Percentiles rank a stretch among this genome's conserved stretches.
Evolutionary conservation across 805 yeast species (phyloP).

Genomic region (Wickerhamiella alocasiicola): DNA sequence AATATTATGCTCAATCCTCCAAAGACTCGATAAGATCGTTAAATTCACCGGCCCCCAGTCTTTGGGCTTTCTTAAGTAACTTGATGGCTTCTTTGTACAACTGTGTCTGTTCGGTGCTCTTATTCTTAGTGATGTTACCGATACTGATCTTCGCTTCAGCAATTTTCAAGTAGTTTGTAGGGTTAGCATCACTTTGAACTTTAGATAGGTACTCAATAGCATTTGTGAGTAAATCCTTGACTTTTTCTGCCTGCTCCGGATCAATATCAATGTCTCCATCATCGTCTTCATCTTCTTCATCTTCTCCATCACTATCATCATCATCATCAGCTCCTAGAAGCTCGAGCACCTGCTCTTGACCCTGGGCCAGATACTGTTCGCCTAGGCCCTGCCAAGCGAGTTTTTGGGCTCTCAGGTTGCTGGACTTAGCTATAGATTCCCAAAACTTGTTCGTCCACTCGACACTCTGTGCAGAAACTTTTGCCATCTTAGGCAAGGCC

Average conservation of each 20-base stretch:
- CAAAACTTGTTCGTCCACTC: conserved; percentile 2
- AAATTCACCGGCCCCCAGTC: conserved; percentile 28
- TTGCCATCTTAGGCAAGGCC: background rate
- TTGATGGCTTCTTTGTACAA: conserved; percentile 59
- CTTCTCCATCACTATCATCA: conserved; percentile 16
- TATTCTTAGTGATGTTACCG: conserved; percentile 60
- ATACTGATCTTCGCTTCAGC: conserved; percentile 78
- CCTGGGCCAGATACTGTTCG: conserved; percentile 22
- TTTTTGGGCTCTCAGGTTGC: background rate
- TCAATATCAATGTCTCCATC: conserved; percentile 15
- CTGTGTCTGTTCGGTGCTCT: conserved; percentile 52
- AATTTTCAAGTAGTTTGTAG: conserved; percentile 66
- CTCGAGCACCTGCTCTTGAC: conserved; percentile 16
- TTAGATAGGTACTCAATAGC: conserved; percentile 48
- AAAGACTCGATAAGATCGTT: conserved; percentile 29
- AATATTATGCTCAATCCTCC: conserved; percentile 13
- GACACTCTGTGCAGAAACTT: background rate
- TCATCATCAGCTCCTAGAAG: conserved; percentile 19
- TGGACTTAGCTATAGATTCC: background rate
- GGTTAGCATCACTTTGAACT: conserved; percentile 60
- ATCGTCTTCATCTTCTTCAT: conserved; percentile 12
- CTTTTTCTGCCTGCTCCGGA: conserved; percentile 22
- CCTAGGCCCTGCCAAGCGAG: conserved; percentile 27
- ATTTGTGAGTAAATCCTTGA: conserved; percentile 29
- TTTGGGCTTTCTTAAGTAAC: conserved; percentile 46